Base-by-base conservation (phyloP, 2,329 filamentous ascomycete genomes). In the Xylariaceae sp. region DNA sequence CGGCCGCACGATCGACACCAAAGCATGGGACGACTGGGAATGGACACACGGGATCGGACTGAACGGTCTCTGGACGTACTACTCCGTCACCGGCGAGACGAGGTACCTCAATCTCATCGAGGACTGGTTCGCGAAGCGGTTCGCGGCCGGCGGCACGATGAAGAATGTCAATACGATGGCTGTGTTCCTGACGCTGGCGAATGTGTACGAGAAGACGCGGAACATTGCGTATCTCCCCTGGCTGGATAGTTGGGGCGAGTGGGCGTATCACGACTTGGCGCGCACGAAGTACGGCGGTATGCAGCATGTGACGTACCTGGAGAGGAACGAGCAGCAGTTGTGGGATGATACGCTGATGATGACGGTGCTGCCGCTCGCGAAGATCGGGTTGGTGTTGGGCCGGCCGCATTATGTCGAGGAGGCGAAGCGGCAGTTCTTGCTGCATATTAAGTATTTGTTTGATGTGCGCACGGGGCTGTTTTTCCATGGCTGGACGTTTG, bases 301-400 rank as follows among this genome's bases (percentile, higher is more conserved):
- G 78, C 88, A 91, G 73, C 88, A 89, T 73, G 83, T 88, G 62
- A 92, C 89, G 0, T 92, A 92, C 67, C 74, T 87, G 37, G 81
- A 84, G 2, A 80, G 82, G 64, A 91, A 93, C 73, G 79, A 85
- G 62, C 81, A 90, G 71, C 87, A 92, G 75, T 78, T 92, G 18
- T 93, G 89, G 89, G 89, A 92, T 66, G 89, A 93, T 71, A 93
- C 89, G 4, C 78, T 93, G 50, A 92, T 93, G 89, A 93, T 93
- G 89, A 92, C 88, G 0, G 89, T 91, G 4, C 76, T 92, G 74
- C 89, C 89, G 1, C 78, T 92, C 15, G 88, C 88, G 15, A 92
- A 92, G 76, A 92, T 92, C 62, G 89, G 89, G 0, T 80, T 86
- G 58, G 77, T 91, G 3, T 80, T 93, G 2, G 78, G 82, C 62